A percentile compares a stretch with the other conserved stretches of the same genome.
Evolutionary conservation across 306 rosid species (phyloP).

Genomic region (Malus fusca): DNA sequence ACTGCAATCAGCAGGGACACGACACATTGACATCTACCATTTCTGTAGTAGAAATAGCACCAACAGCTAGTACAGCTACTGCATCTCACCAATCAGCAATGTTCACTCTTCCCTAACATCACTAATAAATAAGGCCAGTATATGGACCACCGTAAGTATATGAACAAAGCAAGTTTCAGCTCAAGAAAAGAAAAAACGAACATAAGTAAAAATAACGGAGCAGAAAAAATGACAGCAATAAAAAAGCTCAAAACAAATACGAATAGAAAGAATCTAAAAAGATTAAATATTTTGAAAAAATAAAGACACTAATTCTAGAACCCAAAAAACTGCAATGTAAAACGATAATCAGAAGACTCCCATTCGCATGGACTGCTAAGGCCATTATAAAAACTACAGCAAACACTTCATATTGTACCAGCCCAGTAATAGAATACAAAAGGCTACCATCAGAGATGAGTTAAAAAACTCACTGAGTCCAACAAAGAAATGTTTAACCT

Average conservation of each 20-base stretch:
- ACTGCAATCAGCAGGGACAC: conserved; percentile 32
- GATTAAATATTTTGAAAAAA: background rate
- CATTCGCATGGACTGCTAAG: conserved; percentile 2
- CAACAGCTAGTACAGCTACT: conserved; percentile 40
- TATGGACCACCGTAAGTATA: conserved; percentile 25
- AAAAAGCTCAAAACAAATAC: background rate
- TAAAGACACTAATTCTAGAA: background rate
- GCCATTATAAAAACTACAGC: conserved; percentile 9
- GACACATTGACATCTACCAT: conserved; percentile 29
- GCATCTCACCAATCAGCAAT: conserved; percentile 41
- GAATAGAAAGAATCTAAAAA: background rate
- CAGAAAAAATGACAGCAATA: background rate
- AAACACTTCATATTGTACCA: conserved; percentile 8
- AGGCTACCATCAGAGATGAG: conserved; percentile 21
- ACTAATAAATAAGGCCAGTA: conserved; percentile 42
- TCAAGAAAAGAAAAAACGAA: background rate
- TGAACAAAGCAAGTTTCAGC: conserved; percentile 12
- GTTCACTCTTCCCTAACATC: conserved; percentile 38
- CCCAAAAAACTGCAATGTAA: background rate
- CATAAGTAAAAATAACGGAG: background rate
- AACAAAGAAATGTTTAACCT: conserved; percentile 43
- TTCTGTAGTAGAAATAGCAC: conserved; percentile 26
- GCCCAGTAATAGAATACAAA: conserved; percentile 22
- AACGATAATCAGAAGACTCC: conserved; percentile 3
- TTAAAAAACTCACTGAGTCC: conserved; percentile 25